These are phyloP conservation scores for Collybiopsis confluens DNA, from an alignment of 768 basidiomycete species.

Conservation along the genomic window DNA sequence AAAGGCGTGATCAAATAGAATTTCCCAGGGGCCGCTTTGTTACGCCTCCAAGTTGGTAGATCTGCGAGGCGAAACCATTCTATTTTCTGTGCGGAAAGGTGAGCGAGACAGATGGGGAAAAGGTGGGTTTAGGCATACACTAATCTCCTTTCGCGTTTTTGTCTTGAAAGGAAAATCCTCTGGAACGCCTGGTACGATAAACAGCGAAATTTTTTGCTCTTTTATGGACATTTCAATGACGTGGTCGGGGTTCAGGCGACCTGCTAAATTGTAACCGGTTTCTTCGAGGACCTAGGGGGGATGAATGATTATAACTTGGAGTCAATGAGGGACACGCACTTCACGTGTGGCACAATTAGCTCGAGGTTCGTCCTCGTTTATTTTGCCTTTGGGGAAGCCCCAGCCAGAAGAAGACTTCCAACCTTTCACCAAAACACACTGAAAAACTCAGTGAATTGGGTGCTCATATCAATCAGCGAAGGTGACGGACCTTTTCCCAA, in stretches of 20 bases:
- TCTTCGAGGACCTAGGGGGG: constrained; percentile 98
- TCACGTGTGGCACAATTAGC: constrained; percentile 88
- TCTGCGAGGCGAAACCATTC: constrained; percentile 92
- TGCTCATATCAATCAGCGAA: constrained; percentile 5
- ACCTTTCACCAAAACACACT: constrained; percentile 98
- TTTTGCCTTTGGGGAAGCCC: constrained; percentile 99
- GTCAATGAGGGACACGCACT: constrained; percentile 40
- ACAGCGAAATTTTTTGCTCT: constrained; percentile 89
- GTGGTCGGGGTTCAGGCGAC: constrained; percentile 58
- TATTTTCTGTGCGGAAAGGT: constrained; percentile 63
- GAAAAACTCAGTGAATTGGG: too few species aligned
- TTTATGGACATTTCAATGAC: constrained; percentile 83
- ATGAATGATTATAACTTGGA: not conserved
- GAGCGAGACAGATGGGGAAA: constrained; percentile 12
- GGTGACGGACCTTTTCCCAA: constrained; percentile 78
- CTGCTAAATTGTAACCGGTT: constrained; percentile 87
- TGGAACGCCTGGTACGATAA: constrained; percentile 82
- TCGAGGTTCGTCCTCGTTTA: constrained; percentile 88
- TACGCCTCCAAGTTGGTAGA: constrained; percentile 89
- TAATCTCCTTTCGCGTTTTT: constrained; percentile 96
- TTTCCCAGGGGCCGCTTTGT: constrained; percentile 63
- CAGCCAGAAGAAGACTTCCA: constrained; percentile 97
- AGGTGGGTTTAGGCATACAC: constrained; percentile 49
- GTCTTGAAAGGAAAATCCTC: constrained; percentile 90
- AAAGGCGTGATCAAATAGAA: constrained; percentile 97